Evolutionary conservation across 345 rosid species (phyloP).

Genomic region (Noccaea bulbosa): DNA sequence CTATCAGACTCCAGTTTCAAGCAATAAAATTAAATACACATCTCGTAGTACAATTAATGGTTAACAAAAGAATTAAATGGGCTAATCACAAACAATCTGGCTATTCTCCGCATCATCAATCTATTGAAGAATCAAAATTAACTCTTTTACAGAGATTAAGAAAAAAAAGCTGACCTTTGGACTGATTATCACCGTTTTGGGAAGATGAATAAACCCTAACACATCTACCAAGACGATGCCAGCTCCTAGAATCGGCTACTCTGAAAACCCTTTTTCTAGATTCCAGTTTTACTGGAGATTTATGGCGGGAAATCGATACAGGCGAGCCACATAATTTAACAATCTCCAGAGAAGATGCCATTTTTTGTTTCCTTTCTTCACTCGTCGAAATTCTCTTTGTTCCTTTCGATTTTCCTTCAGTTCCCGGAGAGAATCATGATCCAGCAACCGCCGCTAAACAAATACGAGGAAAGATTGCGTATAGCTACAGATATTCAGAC

Average conservation of each 20-base stretch:
- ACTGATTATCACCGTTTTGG: slow-evolving; percentile 59
- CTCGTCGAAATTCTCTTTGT: neutral
- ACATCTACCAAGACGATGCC: slow-evolving; percentile 32
- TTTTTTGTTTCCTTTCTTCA: neutral
- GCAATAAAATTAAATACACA: neutral
- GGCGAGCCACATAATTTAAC: slow-evolving; percentile 55
- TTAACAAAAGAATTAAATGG: neutral
- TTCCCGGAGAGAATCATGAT: slow-evolving; percentile 33
- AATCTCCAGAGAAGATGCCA: slow-evolving; percentile 45
- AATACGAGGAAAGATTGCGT: neutral
- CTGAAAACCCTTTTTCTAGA: slow-evolving; percentile 43
- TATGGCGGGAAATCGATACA: slow-evolving; percentile 54
- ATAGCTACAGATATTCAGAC: neutral
- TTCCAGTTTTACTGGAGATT: slow-evolving; percentile 45
- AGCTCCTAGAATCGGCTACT: slow-evolving; percentile 39
- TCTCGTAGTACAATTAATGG: neutral
- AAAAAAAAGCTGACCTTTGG: slow-evolving; percentile 55
- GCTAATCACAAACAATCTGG: neutral
- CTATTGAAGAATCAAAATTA: neutral
- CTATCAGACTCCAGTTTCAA: slow-evolving; percentile 2
- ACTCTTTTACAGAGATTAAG: neutral
- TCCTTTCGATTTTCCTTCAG: slow-evolving; percentile 18
- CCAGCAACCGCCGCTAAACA: slow-evolving; percentile 9
- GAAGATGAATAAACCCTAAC: slow-evolving; percentile 54
- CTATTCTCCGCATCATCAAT: neutral